Percentiles rank a stretch among this genome's conserved stretches.
phyloP scores from a whole-genome alignment of 192 early-diverging fungal genomes.

The Coemansia sp. region DNA sequence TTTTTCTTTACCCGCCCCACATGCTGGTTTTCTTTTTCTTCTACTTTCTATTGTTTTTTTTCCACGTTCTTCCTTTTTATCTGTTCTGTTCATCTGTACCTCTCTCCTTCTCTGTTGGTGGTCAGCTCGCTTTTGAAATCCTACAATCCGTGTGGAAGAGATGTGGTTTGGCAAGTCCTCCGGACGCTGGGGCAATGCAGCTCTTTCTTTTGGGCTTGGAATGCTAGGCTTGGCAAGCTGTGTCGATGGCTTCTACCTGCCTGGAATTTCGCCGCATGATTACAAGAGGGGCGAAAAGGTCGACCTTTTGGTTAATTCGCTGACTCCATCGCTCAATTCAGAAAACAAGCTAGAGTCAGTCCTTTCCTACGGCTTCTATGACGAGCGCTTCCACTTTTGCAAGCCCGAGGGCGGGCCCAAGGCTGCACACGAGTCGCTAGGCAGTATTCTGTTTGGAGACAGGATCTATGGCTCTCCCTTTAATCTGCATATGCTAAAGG shows the following conservation, averaged over 20 bases:
- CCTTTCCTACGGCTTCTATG: slow-evolving; percentile 87
- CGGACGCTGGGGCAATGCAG: slow-evolving; percentile 17
- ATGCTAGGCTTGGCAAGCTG: slow-evolving; percentile 19
- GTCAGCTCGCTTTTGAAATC: background rate
- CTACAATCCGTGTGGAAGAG: background rate
- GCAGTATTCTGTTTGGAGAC: slow-evolving; percentile 95
- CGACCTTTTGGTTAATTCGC: slow-evolving; percentile 80
- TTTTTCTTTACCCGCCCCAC: too few relatives aligned
- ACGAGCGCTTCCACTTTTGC: slow-evolving; percentile 86
- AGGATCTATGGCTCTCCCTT: slow-evolving; percentile 83
- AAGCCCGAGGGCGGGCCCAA: slow-evolving; percentile 64
- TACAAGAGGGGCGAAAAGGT: slow-evolving; percentile 70
- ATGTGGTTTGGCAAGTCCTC: slow-evolving; percentile 21
- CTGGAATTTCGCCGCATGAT: slow-evolving; percentile 89
- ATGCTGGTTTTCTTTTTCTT: slow-evolving; percentile 1
- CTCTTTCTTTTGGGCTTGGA: slow-evolving; percentile 19
- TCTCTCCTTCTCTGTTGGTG: background rate
- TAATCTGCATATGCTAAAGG: slow-evolving; percentile 66
- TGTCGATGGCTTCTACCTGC: slow-evolving; percentile 79
- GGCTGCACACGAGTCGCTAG: slow-evolving; percentile 76
- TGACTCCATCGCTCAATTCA: slow-evolving; percentile 69
- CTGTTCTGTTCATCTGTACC: slow-evolving; percentile 8
- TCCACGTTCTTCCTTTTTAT: slow-evolving; percentile 4
- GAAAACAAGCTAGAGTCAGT: slow-evolving; percentile 70
- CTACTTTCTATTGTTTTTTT: background rate